These are phyloP conservation scores for Entonaema liquescens DNA, from an alignment of 495 filamentous ascomycete species.

Conservation along the genomic window DNA sequence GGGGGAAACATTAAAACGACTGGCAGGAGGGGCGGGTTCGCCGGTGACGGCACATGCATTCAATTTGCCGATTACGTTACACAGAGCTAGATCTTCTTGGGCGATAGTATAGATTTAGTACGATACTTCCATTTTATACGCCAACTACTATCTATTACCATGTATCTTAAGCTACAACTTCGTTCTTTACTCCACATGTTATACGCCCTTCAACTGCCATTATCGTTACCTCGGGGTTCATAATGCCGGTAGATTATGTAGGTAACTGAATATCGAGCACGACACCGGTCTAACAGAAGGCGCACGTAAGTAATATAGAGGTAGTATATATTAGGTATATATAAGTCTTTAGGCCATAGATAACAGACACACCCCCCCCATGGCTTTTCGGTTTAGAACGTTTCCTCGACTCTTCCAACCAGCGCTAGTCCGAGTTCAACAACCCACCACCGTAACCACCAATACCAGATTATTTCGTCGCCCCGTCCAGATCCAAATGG, in stretches of 20 bases:
- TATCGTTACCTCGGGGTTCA: constrained; percentile 26
- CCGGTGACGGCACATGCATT: background rate
- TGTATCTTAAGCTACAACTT: background rate
- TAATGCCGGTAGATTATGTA: background rate
- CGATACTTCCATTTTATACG: background rate
- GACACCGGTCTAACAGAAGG: constrained; percentile 11
- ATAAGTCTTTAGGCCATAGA: no score
- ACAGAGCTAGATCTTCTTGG: background rate
- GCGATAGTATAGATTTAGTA: background rate
- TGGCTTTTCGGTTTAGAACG: constrained; percentile 25
- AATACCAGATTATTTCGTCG: constrained; percentile 12
- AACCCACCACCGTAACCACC: constrained; percentile 12
- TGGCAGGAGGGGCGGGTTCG: background rate
- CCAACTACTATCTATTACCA: background rate
- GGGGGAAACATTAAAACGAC: background rate
- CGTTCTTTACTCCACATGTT: background rate
- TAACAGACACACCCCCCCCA: background rate
- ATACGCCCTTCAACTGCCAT: constrained; percentile 18
- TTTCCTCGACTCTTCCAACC: constrained; percentile 31
- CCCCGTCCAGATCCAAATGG: constrained; percentile 50
- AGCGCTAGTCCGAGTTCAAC: constrained; percentile 17
- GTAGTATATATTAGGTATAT: background rate
- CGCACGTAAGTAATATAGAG: background rate
- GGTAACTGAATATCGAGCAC: background rate
- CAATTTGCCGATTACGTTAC: background rate